Evolutionary conservation across 306 rosid genomes (phyloP).

Genomic region (Inga oerstediana): DNA sequence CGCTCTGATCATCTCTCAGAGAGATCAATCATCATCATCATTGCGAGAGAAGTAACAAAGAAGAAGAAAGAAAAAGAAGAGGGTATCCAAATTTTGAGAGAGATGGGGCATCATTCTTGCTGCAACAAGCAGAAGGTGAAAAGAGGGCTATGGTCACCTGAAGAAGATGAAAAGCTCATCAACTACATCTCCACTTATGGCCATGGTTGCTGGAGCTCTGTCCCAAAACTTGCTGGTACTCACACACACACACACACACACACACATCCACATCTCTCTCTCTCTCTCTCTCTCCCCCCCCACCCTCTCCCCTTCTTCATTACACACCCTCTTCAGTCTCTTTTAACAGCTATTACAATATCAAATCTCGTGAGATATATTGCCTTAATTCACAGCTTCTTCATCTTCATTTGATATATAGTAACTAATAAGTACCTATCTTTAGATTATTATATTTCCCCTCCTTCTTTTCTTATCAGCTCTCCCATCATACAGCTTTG

Average conservation of each 20-base stretch:
- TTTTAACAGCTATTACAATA: neutral
- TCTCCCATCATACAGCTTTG: neutral
- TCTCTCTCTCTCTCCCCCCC: no score
- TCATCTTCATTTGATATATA: neutral
- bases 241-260: no score
- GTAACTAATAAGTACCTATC: neutral
- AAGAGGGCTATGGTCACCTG: slow-evolving; percentile 98
- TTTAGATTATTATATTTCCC: neutral
- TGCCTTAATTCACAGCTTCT: no score
- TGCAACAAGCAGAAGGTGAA: slow-evolving; percentile 98
- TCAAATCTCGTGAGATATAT: no score
- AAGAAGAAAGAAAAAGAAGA: neutral
- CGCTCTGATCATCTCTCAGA: neutral
- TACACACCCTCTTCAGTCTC: neutral
- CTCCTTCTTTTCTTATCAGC: neutral
- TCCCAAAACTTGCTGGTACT: slow-evolving; percentile 87
- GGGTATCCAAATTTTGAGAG: neutral
- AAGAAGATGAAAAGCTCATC: slow-evolving; percentile 95
- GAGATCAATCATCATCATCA: neutral
- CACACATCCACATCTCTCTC: no score
- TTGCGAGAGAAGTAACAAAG: neutral
- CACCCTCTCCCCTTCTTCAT: neutral
- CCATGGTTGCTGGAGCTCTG: slow-evolving; percentile 99
- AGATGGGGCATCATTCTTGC: slow-evolving; percentile 95
- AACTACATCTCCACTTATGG: slow-evolving; percentile 86